Evolutionary conservation across 2,329 filamentous ascomycete species (phyloP), one percentile per base, ranked within the genome.

Genomic region (Penicillium verrucosum): DNA sequence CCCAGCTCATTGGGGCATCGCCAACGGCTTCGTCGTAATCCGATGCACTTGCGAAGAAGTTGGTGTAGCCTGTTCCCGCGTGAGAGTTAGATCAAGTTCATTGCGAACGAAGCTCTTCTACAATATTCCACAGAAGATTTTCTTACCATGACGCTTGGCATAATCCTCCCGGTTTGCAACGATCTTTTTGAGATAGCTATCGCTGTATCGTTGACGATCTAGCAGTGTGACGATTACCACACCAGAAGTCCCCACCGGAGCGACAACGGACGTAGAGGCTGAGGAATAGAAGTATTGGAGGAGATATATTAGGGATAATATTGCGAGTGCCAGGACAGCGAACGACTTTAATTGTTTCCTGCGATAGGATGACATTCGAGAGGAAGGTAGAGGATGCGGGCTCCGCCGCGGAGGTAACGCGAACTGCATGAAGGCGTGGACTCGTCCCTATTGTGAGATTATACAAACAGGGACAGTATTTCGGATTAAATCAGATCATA

Each of bases 151-250:
- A 70, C 85, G 87, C 62, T 84, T 82, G 8, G 93, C 94, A 76
- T 97, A 99, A 60, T 89, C 83, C 68, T 88, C 82, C 66, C 94
- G 81, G 74, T 99, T 99, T 65, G 89, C 84, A 71, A 85, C 88
- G 60, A 99, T 84, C 66, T 85, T 85, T 56, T 88, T 80, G 54
- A 88, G 80, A 75, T 93, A 95, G 41, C 79, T 80, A 34, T 84
- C 78, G 68, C 85, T 85, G 65, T 88, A 84, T 38, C 75, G 79
- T 50, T 80, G 78, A 57, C 85, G 82, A 71, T 97, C 90, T 54
- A 97, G 76, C 9, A 93, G 85, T 2, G 94, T 97, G 59, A 99
- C 89, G 49, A 99, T 79, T 32, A 97, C 92, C 21, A 85, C 80
- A 29, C 79, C 75, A 36, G 85, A 75, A 50, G 71, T 67, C 29